Evolutionary conservation across 2,329 filamentous ascomycete species (phyloP), one percentile per base, ranked within the genome.

Genomic region (Pseudonectria buxi): DNA sequence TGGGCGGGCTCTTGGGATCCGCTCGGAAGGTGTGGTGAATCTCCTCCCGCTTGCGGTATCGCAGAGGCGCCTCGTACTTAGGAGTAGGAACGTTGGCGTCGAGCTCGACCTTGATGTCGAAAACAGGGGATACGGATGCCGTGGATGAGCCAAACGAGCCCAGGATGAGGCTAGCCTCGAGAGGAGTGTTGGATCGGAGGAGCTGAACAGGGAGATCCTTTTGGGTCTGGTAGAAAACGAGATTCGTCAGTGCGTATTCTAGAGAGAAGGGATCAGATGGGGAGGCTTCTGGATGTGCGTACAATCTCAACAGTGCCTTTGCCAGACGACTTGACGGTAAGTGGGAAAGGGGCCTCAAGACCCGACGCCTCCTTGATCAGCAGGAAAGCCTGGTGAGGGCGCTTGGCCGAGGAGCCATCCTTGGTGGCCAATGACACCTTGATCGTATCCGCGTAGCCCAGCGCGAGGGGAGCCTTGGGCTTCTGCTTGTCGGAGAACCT

Each of bases 381-480:
- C 35, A 98, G 72, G 68, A 95, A 95, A 6, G 88, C 88, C 65
- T 98, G 92, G 64, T 98, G 92, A 50, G 92, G 87, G 47, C 85
- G 79, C 71, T 88, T 90, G 30, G 77, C 74, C 50, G 79, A 81
- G 63, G 80, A 79, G 56, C 76, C 81, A 55, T 95, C 86, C 58
- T 83, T 83, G 7, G 86, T 75, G 24, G 87, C 94, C 53, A 98
- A 67, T 47, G 79, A 65, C 47, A 98, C 67, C 68, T 92, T 95
- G 55, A 96, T 69, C 28, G 79, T 78, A 56, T 94, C 88, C 35
- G 75, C 61, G 35, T 72, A 63, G 43, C 78, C 76, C 43, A 96
- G 69, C 10, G 71, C 62, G 28, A 95, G 58, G 10, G 80, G 64
- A 32, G 76, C 76, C 34, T 76, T 64, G 44, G 89, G 69, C 13